phyloP scores from a whole-genome alignment of 768 basidiomycete species.

The Sporobolomyces roseus region DNA sequence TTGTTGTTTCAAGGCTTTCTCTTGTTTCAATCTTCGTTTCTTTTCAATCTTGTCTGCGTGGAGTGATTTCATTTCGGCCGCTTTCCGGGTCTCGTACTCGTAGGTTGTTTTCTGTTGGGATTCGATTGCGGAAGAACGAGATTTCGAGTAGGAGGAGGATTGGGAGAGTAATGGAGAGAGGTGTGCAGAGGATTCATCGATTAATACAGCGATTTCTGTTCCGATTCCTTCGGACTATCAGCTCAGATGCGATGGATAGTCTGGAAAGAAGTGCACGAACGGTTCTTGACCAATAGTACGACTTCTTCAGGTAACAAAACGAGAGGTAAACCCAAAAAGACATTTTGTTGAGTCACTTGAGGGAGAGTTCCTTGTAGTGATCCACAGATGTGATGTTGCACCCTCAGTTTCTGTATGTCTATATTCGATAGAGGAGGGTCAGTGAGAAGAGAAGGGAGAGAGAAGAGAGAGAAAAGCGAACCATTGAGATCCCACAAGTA shows the following conservation, averaged over 20 bases:
- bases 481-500: slow-evolving; percentile 88
- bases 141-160: slow-evolving; percentile 23
- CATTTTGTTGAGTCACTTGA: slow-evolving; percentile 91
- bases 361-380: slow-evolving; percentile 85
- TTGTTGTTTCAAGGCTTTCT: slow-evolving; percentile 57
- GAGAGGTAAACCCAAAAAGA: slow-evolving; percentile 88
- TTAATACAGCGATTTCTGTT: slow-evolving; percentile 68
- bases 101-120: slow-evolving; percentile 55
- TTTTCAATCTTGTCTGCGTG: too few species aligned
- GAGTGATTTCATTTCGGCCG: too few species aligned
- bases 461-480: slow-evolving; percentile 46
- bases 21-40: slow-evolving; percentile 56
- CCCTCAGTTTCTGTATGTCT: slow-evolving; percentile 79
- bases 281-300: slow-evolving; percentile 75
- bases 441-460: not conserved
- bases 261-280: slow-evolving; percentile 52
- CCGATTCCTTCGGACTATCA: too few species aligned
- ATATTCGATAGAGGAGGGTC: not conserved
- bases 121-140: slow-evolving; percentile 52
- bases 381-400: slow-evolving; percentile 76
- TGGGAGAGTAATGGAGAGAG: slow-evolving; percentile 44
- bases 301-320: slow-evolving; percentile 87
- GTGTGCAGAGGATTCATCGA: slow-evolving; percentile 66
- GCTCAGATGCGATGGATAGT: not conserved
- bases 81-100: too few species aligned